phyloP scores from a whole-genome alignment of 1,284 basidiomycete genomes.

The Stygiomarasmius scandens region DNA sequence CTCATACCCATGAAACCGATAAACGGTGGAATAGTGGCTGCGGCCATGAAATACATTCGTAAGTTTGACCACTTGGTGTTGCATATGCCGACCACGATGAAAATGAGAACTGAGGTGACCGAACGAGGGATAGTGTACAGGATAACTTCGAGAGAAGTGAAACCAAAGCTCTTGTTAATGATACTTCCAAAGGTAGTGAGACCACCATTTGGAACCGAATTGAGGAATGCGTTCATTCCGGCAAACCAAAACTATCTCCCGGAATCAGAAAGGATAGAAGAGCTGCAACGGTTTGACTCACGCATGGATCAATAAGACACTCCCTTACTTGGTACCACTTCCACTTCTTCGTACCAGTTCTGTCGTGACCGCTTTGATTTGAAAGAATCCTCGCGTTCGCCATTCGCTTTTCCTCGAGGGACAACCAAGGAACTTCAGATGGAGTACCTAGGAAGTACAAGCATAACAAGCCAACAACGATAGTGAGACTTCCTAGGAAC shows the following conservation, averaged over 20 bases:
- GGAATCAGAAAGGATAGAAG: neutral
- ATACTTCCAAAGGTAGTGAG: conserved; percentile 21
- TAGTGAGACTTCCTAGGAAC: conserved; percentile 24
- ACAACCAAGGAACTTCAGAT: conserved; percentile 21
- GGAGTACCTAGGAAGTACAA: conserved; percentile 20
- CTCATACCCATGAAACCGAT: conserved; percentile 16
- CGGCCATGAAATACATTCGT: conserved; percentile 16
- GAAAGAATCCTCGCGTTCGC: conserved; percentile 17
- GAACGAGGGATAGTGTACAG: conserved; percentile 16
- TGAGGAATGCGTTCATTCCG: conserved; percentile 17
- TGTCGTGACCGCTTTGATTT: conserved; percentile 17
- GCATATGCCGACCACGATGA: conserved; percentile 17
- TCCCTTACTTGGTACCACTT: conserved; percentile 21
- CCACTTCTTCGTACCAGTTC: conserved; percentile 20
- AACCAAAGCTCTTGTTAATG: conserved; percentile 18
- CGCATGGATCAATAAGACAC: conserved; percentile 17
- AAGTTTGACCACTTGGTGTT: conserved; percentile 16
- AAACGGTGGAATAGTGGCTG: conserved; percentile 16
- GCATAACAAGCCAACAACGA: conserved; percentile 17
- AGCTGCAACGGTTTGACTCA: neutral
- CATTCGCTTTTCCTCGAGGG: conserved; percentile 18
- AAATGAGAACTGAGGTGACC: conserved; percentile 16
- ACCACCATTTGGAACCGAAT: conserved; percentile 20
- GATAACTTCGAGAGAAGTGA: conserved; percentile 18
- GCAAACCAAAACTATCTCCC: conserved; percentile 14